A percentile compares a stretch with the other conserved stretches of the same genome.
phyloP scores from a whole-genome alignment of 805 yeast genomes.

The Pichia cephalocereana region DNA sequence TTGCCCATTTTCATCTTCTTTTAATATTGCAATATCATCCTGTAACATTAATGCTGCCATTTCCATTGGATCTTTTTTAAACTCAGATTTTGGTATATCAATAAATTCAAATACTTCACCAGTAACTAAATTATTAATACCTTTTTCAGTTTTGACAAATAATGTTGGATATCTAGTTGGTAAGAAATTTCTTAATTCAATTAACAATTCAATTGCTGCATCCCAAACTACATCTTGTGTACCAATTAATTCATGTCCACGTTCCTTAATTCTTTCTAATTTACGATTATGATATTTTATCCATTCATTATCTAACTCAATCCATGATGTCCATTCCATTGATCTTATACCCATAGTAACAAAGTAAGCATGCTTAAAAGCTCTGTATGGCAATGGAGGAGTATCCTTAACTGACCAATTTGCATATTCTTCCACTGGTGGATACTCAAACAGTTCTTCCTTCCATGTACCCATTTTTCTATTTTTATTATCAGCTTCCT shows the following conservation, averaged over 20 bases:
- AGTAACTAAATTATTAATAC: conserved; percentile 43
- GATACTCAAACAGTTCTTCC: conserved; percentile 42
- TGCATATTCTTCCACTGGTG: conserved; percentile 37
- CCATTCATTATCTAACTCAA: conserved; percentile 64
- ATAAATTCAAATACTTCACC: conserved; percentile 39
- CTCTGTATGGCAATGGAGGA: conserved; percentile 53
- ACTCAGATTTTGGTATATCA: conserved; percentile 22
- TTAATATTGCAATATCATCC: conserved; percentile 61
- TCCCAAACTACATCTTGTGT: conserved; percentile 41
- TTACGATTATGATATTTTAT: conserved; percentile 43
- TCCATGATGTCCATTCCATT: conserved; percentile 56
- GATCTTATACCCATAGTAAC: conserved; percentile 63
- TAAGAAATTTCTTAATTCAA: conserved; percentile 42
- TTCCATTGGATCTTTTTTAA: conserved; percentile 45
- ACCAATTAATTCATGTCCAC: conserved; percentile 40
- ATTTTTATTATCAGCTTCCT: conserved; percentile 33
- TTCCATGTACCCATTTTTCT: conserved; percentile 44
- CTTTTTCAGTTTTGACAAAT: conserved; percentile 36
- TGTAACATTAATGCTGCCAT: conserved; percentile 51
- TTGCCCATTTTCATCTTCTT: conserved; percentile 49
- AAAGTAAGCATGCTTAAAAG: conserved; percentile 55
- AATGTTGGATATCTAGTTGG: conserved; percentile 51
- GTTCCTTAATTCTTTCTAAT: conserved; percentile 36
- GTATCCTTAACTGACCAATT: conserved; percentile 44
- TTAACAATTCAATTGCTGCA: conserved; percentile 48